These are phyloP conservation scores for Claviceps humidiphila DNA, from an alignment of 2,329 filamentous ascomycete species.

Conservation along the genomic window DNA sequence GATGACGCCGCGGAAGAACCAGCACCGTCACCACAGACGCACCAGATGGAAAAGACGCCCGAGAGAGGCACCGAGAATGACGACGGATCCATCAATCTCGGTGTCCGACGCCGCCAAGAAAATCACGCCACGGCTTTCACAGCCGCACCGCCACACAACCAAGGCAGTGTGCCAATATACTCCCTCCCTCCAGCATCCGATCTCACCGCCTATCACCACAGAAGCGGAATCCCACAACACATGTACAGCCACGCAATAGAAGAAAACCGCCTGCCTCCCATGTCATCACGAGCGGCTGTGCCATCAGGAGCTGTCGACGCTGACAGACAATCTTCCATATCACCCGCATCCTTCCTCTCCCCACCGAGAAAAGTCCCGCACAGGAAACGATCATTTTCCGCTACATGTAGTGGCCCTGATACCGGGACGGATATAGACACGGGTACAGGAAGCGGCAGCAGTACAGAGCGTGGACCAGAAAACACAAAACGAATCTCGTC, in stretches of 20 bases:
- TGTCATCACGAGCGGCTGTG: slow-evolving; percentile 20
- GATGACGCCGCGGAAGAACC: slow-evolving; percentile 37
- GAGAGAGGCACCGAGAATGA: slow-evolving; percentile 47
- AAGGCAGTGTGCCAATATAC: slow-evolving; percentile 29
- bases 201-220: slow-evolving; percentile 39
- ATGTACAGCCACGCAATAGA: slow-evolving; percentile 31
- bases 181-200: slow-evolving; percentile 29
- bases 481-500: slow-evolving; percentile 53
- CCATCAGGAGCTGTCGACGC: slow-evolving; percentile 23
- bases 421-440: slow-evolving; percentile 15
- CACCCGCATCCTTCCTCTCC: slow-evolving; percentile 46
- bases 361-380: slow-evolving; percentile 23
- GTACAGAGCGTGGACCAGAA: slow-evolving; percentile 28
- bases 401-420: slow-evolving; percentile 38
- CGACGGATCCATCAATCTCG: slow-evolving; percentile 52
- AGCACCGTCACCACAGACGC: slow-evolving; percentile 28
- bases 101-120: slow-evolving; percentile 36
- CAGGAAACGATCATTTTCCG: slow-evolving; percentile 55
- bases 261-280: slow-evolving; percentile 45
- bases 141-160: slow-evolving; percentile 27
- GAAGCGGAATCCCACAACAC: slow-evolving; percentile 25
- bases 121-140: slow-evolving; percentile 30
- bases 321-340: slow-evolving; percentile 44
- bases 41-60: slow-evolving; percentile 22
- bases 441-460: slow-evolving; percentile 24